phyloP scores from a whole-genome alignment of 73 alveolate species.

The Tetrahymena thermophila region DNA sequence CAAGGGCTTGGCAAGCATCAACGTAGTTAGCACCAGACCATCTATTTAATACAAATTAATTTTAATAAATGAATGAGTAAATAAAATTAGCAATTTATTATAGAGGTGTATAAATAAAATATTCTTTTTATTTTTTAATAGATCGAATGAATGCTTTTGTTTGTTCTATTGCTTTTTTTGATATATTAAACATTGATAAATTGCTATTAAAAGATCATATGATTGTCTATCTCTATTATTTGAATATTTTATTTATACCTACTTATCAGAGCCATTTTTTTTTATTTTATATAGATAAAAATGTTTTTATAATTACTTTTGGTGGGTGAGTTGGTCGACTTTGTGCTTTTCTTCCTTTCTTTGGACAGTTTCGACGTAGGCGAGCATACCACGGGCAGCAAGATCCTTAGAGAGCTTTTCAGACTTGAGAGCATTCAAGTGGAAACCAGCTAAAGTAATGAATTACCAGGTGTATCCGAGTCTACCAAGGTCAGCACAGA shows the following conservation, averaged over 20 bases:
- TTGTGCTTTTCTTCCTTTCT: slow-evolving; percentile 57
- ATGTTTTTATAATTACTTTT: slow-evolving; percentile 31
- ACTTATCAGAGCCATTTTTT: neutral
- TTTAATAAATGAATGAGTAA: neutral
- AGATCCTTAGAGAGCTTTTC: slow-evolving; percentile 54
- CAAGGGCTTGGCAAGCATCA: slow-evolving; percentile 29
- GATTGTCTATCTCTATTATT: neutral
- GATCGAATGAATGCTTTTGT: neutral
- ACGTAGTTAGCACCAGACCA: slow-evolving; percentile 43
- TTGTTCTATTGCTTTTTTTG: neutral
- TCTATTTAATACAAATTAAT: neutral
- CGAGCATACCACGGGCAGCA: slow-evolving; percentile 53
- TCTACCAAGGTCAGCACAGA: slow-evolving; percentile 50
- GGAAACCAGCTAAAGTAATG: slow-evolving; percentile 72
- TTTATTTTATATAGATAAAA: neutral
- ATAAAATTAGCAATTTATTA: neutral
- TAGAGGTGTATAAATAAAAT: neutral
- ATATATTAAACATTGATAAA: no score
- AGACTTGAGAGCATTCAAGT: slow-evolving; percentile 52
- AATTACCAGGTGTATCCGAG: slow-evolving; percentile 68
- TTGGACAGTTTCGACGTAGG: slow-evolving; percentile 61
- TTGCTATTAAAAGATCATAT: neutral
- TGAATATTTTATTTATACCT: neutral
- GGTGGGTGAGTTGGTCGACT: slow-evolving; percentile 60
- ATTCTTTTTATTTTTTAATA: neutral